These are phyloP conservation scores for Yarrowia alimentaria DNA, from an alignment of 805 yeast genomes.

Conservation along the genomic window DNA sequence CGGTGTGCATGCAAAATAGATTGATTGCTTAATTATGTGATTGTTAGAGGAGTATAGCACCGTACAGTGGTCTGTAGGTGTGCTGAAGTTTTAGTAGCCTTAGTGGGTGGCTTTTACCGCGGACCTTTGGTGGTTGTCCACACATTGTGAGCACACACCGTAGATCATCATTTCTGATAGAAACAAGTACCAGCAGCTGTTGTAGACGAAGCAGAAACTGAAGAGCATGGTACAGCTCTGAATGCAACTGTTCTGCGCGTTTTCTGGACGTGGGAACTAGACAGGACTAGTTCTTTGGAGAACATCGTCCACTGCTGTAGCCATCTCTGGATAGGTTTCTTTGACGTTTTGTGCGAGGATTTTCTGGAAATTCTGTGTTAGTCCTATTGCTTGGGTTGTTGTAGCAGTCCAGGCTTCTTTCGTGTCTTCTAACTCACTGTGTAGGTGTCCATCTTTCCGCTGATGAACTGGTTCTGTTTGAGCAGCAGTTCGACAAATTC, in stretches of 20 bases:
- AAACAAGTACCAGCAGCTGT: no score
- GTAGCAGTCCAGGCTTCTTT: background rate
- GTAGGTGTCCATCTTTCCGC: slow-evolving; percentile 79
- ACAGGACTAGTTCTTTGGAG: slow-evolving; percentile 23
- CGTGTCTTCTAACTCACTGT: slow-evolving; percentile 31
- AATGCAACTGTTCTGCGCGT: no score
- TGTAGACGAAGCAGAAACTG: no score
- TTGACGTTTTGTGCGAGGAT: slow-evolving; percentile 65
- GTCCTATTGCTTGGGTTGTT: no score
- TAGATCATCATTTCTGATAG: no score
- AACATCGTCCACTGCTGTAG: slow-evolving; percentile 53
- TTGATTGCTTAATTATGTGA: slow-evolving; percentile 8
- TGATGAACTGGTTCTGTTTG: slow-evolving; percentile 78
- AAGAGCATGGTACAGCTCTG: no score
- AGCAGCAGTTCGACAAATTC: slow-evolving; percentile 95
- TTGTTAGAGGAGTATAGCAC: background rate
- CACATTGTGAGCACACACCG: no score
- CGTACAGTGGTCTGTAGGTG: no score
- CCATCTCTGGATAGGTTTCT: slow-evolving; percentile 77
- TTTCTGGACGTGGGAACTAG: no score
- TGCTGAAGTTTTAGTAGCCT: no score
- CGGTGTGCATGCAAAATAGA: slow-evolving; percentile 20
- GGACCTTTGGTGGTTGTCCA: no score
- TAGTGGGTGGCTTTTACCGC: no score
- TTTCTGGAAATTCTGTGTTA: slow-evolving; percentile 51